phyloP scores from a whole-genome alignment of 305 asterid species.

The Fraxinus nigra region DNA sequence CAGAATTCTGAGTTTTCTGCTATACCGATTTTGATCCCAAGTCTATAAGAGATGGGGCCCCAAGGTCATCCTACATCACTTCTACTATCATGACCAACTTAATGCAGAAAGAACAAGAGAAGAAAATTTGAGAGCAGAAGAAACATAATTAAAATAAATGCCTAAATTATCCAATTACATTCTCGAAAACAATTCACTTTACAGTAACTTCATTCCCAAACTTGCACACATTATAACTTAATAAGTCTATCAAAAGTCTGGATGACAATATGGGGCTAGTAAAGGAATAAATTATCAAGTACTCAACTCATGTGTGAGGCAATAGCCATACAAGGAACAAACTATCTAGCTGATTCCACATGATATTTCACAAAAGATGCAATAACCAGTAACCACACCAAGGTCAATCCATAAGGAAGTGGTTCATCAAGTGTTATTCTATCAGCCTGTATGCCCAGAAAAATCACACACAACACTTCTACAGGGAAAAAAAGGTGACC shows the following conservation, averaged over 20 bases:
- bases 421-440: constrained; percentile 1
- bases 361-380: background rate
- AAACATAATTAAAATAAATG: background rate
- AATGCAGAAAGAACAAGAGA: background rate
- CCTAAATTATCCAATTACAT: background rate
- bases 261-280: background rate
- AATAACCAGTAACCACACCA: background rate
- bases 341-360: background rate
- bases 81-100: background rate
- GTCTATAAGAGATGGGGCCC: background rate
- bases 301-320: background rate
- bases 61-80: background rate
- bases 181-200: background rate
- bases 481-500: background rate
- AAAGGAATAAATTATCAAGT: background rate
- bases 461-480: constrained; percentile 12
- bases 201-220: background rate
- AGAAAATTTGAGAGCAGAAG: background rate
- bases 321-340: background rate
- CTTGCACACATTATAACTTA: background rate
- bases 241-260: background rate
- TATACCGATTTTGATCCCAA: background rate
- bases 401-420: background rate
- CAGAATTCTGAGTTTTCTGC: background rate
- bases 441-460: background rate